A percentile compares a stretch with the other conserved stretches of the same genome.
Evolutionary conservation across 352 stramenopile species (phyloP).

Genomic region (Phytophthora macrochlamydospora): DNA sequence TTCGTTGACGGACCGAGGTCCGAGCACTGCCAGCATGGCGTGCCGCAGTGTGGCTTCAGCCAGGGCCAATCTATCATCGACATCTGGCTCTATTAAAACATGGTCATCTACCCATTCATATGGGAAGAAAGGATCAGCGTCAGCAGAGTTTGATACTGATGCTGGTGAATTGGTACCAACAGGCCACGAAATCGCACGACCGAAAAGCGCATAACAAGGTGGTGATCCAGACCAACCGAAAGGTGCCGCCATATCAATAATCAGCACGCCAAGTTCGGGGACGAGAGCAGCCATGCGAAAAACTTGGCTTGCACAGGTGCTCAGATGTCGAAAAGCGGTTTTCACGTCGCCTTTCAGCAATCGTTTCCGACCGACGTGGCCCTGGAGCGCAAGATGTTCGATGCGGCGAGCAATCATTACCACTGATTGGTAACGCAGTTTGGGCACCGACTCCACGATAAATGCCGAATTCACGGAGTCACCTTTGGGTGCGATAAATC

Average conservation of each 20-base stretch:
- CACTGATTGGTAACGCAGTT: conserved; percentile 9
- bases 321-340: conserved; percentile 9
- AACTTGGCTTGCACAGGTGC: conserved; percentile 4
- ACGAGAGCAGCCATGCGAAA: conserved; percentile 15
- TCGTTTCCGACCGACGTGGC: not conserved
- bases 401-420: conserved; percentile 8
- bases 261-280: conserved; percentile 6
- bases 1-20: conserved; percentile 28
- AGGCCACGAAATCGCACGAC: conserved; percentile 12
- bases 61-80: not conserved
- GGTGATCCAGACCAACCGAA: conserved; percentile 20
- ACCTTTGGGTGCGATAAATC: conserved; percentile 4
- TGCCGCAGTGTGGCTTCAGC: conserved; percentile 6
- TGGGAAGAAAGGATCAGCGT: conserved; percentile 12
- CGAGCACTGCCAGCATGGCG: conserved; percentile 25
- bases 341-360: conserved; percentile 22
- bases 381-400: not conserved
- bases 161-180: conserved; percentile 7
- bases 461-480: conserved; percentile 9
- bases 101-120: conserved; percentile 43
- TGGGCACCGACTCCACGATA: not conserved
- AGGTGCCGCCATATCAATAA: conserved; percentile 21
- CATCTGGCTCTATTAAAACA: conserved; percentile 22
- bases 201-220: conserved; percentile 12
- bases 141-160: not conserved